A percentile compares a stretch with the other conserved stretches of the same genome.
Conservation (phyloP, 345 rosid genomes). For the Streptanthus diversifolius region DNA sequence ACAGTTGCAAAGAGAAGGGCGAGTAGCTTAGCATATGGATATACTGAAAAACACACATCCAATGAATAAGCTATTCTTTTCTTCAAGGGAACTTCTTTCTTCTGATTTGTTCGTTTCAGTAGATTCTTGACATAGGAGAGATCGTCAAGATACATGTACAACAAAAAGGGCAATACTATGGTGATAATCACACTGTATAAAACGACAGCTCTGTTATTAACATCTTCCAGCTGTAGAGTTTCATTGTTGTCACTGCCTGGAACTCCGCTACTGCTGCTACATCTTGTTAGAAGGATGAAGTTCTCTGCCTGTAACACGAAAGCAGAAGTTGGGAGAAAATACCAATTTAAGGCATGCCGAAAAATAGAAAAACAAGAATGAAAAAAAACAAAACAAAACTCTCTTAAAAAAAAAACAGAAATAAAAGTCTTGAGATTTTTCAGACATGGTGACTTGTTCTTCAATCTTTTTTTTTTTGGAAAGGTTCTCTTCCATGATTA, state of each 20-base stretch:
- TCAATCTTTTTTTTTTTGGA: not conserved
- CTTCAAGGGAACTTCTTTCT: slow-evolving; percentile 68
- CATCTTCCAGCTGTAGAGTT: slow-evolving; percentile 36
- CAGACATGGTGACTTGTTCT: not conserved
- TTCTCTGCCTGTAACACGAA: slow-evolving; percentile 69
- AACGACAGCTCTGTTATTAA: slow-evolving; percentile 60
- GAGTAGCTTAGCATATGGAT: slow-evolving; percentile 87
- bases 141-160: slow-evolving; percentile 69
- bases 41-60: slow-evolving; percentile 83
- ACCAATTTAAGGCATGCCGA: not conserved
- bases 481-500: too few relatives aligned
- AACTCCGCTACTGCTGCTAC: slow-evolving; percentile 32
- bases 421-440: not conserved
- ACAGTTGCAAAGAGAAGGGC: slow-evolving; percentile 84
- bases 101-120: slow-evolving; percentile 42
- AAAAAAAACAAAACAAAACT: not conserved
- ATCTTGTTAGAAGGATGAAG: slow-evolving; percentile 40
- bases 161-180: slow-evolving; percentile 54
- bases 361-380: not conserved
- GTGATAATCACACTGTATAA: slow-evolving; percentile 53
- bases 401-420: not conserved
- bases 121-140: slow-evolving; percentile 57
- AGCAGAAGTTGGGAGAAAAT: not conserved
- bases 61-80: slow-evolving; percentile 86
- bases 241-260: slow-evolving; percentile 27